Evolutionary conservation across 192 early-diverging fungal species (phyloP).

Genomic region (Endogone sp.): DNA sequence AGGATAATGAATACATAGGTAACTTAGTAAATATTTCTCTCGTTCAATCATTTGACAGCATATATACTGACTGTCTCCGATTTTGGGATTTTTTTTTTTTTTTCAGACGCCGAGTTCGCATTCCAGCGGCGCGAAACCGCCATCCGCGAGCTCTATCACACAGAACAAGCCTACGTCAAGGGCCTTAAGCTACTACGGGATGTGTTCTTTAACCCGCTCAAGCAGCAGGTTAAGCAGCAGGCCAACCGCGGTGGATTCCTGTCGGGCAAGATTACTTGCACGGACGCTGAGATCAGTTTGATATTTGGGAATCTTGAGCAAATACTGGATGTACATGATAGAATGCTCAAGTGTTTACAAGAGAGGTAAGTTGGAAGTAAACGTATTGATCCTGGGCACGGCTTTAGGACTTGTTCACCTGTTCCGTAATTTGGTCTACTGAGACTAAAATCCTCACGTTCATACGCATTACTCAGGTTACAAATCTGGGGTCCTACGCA

Average conservation of each 20-base stretch:
- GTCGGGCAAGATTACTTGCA: constrained; percentile 10
- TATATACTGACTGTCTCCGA: too few species aligned
- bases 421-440: neutral
- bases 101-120: neutral
- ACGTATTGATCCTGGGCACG: neutral
- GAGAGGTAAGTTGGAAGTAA: neutral
- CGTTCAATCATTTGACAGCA: neutral
- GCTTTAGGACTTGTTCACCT: neutral
- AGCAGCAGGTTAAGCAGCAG: neutral
- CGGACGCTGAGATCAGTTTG: constrained; percentile 11
- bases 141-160: neutral
- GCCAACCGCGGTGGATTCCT: constrained; percentile 6
- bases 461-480: constrained; percentile 5
- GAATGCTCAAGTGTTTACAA: neutral
- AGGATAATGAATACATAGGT: neutral
- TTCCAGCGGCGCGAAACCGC: neutral
- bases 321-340: constrained; percentile 5
- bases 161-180: neutral
- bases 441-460: neutral
- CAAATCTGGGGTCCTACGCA: constrained; percentile 32
- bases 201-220: neutral
- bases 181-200: neutral
- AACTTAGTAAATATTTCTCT: neutral
- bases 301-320: constrained; percentile 10
- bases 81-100: neutral